Evolutionary conservation across 495 filamentous ascomycete genomes (phyloP).

Genomic region (Aspergillus panamensis): DNA sequence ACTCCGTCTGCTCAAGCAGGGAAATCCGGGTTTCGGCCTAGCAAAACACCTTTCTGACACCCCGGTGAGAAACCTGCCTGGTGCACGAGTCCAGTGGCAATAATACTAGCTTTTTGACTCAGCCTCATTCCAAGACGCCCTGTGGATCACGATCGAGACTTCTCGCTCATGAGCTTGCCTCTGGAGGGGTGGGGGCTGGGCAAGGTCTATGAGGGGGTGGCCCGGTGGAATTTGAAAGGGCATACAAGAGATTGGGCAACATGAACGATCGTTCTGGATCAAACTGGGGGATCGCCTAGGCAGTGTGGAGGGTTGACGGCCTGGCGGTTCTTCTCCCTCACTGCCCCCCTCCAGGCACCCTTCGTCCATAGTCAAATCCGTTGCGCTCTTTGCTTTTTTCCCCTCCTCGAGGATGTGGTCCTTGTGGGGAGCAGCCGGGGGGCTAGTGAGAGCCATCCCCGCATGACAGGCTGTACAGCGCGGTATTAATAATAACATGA

Average conservation of each 20-base stretch:
- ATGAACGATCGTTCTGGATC: conserved; percentile 14
- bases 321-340: neutral
- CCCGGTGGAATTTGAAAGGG: neutral
- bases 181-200: conserved; percentile 4
- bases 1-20: conserved; percentile 7
- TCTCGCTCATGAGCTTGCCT: conserved; percentile 5
- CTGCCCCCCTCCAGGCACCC: neutral
- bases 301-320: conserved; percentile 2
- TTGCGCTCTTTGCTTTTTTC: conserved; percentile 21
- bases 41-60: conserved; percentile 8
- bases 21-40: conserved; percentile 2
- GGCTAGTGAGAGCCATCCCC: conserved; percentile 16
- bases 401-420: conserved; percentile 4
- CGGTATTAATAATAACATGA: neutral
- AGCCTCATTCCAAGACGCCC: conserved; percentile 11
- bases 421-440: conserved; percentile 18
- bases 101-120: conserved; percentile 6
- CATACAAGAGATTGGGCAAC: conserved; percentile 8
- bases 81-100: conserved; percentile 4
- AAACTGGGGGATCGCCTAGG: conserved; percentile 16
- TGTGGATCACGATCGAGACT: conserved; percentile 14
- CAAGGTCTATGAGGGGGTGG: neutral
- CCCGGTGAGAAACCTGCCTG: conserved; percentile 10
- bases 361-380: too few relatives aligned
- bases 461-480: conserved; percentile 12